These are phyloP conservation scores for Musa beccarii DNA, from an alignment of 176 grass and related monocot genomes.

Conservation along the genomic window DNA sequence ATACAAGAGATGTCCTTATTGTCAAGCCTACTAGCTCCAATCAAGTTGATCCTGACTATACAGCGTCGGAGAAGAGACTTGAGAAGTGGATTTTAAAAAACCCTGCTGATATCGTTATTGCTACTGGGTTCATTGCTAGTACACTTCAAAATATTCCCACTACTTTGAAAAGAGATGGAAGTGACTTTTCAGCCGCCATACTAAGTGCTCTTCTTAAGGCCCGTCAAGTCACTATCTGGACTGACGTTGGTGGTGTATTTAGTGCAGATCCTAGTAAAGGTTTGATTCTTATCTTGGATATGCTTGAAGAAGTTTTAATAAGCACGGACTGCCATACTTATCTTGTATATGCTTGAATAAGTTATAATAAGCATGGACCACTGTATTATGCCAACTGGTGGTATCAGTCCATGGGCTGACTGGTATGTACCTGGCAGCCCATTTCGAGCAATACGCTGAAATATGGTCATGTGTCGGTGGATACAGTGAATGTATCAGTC, in stretches of 20 bases:
- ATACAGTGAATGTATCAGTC: too few species aligned
- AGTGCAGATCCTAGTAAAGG: constrained; percentile 99
- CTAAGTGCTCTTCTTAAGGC: constrained; percentile 70
- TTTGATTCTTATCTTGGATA: constrained; percentile 23
- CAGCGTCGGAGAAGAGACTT: constrained; percentile 76
- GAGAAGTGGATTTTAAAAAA: constrained; percentile 66
- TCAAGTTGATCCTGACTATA: constrained; percentile 78
- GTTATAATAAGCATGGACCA: too few species aligned
- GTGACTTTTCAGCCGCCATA: constrained; percentile 97
- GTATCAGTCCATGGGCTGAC: too few species aligned
- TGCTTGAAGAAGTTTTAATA: too few species aligned
- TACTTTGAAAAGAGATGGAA: constrained; percentile 94
- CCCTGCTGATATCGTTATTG: constrained; percentile 65
- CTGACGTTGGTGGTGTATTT: constrained; percentile 94
- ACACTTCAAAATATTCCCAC: constrained; percentile 73
- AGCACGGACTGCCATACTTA: too few species aligned
- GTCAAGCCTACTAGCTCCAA: constrained; percentile 71
- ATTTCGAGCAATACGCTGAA: too few species aligned
- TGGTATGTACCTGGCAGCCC: too few species aligned
- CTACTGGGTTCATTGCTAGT: constrained; percentile 93
- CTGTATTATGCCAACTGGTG: too few species aligned
- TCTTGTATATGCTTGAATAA: too few species aligned
- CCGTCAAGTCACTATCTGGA: constrained; percentile 87
- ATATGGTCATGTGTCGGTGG: too few species aligned
- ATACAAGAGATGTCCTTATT: constrained; percentile 87